Base-by-base conservation (phyloP, 768 basidiomycete genomes). In the Galerina sulciceps region DNA sequence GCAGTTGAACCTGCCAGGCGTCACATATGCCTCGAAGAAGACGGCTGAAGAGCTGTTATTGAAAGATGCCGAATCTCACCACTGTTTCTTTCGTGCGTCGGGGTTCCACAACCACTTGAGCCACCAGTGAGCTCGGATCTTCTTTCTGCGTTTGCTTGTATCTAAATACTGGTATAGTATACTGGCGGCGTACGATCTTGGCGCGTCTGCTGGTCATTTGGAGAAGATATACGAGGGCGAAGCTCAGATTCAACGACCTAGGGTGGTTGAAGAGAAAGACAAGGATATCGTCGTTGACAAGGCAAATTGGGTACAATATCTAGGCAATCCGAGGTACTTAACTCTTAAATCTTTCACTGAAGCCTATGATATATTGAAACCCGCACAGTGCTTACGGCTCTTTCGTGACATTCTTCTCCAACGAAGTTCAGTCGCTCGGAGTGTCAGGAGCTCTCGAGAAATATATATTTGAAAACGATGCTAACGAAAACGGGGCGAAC, bases 21-120 rank as follows among this genome's bases (percentile, higher is more conserved):
- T 76, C 9, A 80, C 78, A 0, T 66, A 73, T 11, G 73, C 76
- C 22, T 76, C 81, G 2, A 83, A 82, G 60, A 67, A 65, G 22
- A 62, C 72, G 13, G 68, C 66, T 0, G 81, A 84, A 65, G 73
- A 75, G 20, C 73, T 87, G 9, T 65, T 87, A 38, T 69, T 77
- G 56, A 71, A 75, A 47, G 85, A 86, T 62, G 76, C 79, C 14
- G 71, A 81, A 53, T 65, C 69, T 14, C 78, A 85, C 58, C 85
- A 86, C 59, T 84, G 84, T 64, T 80, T 78, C 65, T 84, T 78
- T 62, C 69, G 75, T 10, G 50, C 66, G 10, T 37, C 64, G 3
- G 70, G 73, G 2, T 74, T 86, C 26, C 85, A 87, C 63, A 86
- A 86, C 65, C 86, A 87, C 67, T 68, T 84, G 13, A 81, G 79